These are phyloP conservation scores for Aureobasidium sp. DNA, from an alignment of 2,329 filamentous ascomycete species.

Conservation along the genomic window DNA sequence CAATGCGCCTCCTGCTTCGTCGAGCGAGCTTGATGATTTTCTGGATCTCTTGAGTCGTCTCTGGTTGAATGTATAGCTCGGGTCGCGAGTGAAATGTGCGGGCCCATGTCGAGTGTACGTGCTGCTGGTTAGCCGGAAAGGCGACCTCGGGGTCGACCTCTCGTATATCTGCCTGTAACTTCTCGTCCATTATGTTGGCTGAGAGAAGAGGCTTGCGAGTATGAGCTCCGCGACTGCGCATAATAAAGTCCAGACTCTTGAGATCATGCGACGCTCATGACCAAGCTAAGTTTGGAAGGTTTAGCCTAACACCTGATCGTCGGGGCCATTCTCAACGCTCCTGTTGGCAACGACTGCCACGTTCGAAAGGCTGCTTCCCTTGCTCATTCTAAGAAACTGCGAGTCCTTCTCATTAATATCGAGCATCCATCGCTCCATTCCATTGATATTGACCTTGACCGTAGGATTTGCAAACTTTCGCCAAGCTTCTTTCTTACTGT, in stretches of 20 bases:
- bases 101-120: constrained; percentile 90
- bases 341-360: not conserved
- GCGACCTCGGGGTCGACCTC: constrained; percentile 57
- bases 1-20: constrained; percentile 70
- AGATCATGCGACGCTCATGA: not conserved
- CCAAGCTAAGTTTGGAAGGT: not conserved
- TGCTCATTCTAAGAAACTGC: not conserved
- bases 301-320: not conserved
- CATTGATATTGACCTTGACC: not conserved
- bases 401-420: too few species aligned
- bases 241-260: not conserved
- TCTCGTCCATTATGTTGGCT: constrained; percentile 20
- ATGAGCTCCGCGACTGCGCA: not conserved
- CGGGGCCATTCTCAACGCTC: not conserved
- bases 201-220: not conserved
- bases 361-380: not conserved
- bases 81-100: constrained; percentile 83
- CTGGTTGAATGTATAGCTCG: constrained; percentile 84
- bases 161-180: constrained; percentile 48
- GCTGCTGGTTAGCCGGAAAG: constrained; percentile 65
- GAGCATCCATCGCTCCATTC: too few species aligned
- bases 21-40: constrained; percentile 76
- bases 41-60: constrained; percentile 71
- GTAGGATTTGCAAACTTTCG: not conserved
- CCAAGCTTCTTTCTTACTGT: not conserved